Conservation (phyloP, 2,329 filamentous ascomycete species). For the Chalaropsis ovoidea region DNA sequence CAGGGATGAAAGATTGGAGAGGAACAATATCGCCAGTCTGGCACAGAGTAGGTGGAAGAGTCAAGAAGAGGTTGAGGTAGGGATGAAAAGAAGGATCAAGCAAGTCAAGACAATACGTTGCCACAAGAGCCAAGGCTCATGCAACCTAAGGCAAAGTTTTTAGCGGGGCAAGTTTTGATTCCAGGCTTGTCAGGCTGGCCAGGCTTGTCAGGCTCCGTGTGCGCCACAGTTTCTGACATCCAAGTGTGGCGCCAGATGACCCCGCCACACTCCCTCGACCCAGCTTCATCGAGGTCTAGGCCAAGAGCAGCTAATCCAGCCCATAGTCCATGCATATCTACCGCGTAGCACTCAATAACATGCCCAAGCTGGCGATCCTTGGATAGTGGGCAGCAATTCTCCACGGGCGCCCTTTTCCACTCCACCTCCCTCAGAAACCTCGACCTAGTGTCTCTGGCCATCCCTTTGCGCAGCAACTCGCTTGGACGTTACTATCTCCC, state of each 20-base stretch:
- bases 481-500: neutral
- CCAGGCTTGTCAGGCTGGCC: too few relatives aligned
- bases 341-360: neutral
- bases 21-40: neutral
- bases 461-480: neutral
- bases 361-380: neutral
- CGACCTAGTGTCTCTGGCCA: too few relatives aligned
- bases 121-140: neutral
- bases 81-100: constrained; percentile 3
- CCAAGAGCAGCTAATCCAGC: too few relatives aligned
- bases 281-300: too few relatives aligned
- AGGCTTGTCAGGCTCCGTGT: too few relatives aligned
- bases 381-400: neutral
- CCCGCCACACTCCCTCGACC: too few relatives aligned
- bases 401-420: neutral
- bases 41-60: neutral
- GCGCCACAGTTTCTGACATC: neutral
- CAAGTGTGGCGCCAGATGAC: neutral
- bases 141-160: constrained; percentile 6
- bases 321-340: too few relatives aligned
- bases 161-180: neutral
- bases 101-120: constrained; percentile 1
- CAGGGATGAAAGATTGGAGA: neutral
- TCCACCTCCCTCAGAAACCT: too few relatives aligned
- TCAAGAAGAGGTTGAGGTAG: neutral